Base-by-base conservation (phyloP, 257 asterid species). In the Solanum etuberosum region DNA sequence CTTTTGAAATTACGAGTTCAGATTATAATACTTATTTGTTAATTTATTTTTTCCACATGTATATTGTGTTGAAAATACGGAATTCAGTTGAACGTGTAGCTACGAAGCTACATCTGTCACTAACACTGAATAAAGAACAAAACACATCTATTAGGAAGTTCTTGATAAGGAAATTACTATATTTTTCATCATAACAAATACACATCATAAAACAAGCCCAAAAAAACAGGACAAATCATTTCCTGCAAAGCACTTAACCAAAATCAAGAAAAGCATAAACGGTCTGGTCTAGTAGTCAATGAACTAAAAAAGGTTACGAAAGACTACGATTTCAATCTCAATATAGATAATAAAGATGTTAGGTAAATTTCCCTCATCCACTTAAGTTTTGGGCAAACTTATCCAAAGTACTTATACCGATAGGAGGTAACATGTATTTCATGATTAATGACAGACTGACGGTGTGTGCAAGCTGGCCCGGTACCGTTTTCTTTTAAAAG, bases 211-310 rank as follows among this genome's bases (percentile, higher is more conserved):
- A 87, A 20, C 54, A 35, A 83, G 54, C 51, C 48, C 86, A 76
- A 83, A 86, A 86, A 89, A 43, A 51, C 61, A 87, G 88, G 48
- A 59, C 82, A 86, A 87, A 61, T 63, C 85, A 43, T 38, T 82
- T 46, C 61, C n/a, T 51, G 18, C 72, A 59, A 67, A 83, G 6
- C 38, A 71, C 15, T 34, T 18, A 2, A 31, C 16, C 86, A 72
- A 80, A 84, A 71, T 34, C 80, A 71, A 18, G 80, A 35, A 73
- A 35, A 73, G 3, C 4, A 54, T 0, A 9, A 21, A 73, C 6
- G 6, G 21, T 37, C 0, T 23, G 54, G 0, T 11, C 54, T 35
- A 74, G 54, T 74, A 3, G 4, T 72, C 8, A 34, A 72, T 72
- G 46, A 72, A 34, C 5, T 71, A 11, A 18, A 71, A 31, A 34